A percentile compares a stretch with the other conserved stretches of the same genome.
phyloP scores from a whole-genome alignment of 148 eudicot species.

The Spergularia marina region DNA sequence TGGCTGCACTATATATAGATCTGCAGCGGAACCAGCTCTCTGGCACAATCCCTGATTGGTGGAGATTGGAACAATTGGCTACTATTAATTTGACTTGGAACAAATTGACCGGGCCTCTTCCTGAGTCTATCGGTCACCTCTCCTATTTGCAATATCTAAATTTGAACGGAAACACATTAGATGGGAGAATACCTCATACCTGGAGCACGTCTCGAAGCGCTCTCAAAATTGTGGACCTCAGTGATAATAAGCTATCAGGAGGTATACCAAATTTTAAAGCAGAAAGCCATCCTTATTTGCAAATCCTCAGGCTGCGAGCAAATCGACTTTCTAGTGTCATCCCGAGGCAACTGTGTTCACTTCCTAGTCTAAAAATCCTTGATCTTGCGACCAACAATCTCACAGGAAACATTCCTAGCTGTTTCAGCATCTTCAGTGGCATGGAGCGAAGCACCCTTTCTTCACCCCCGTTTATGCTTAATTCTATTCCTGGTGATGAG shows the following conservation, averaged over 20 bases:
- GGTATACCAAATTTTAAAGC: conserved; percentile 23
- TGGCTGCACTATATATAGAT: conserved; percentile 21
- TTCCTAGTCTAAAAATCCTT: conserved; percentile 27
- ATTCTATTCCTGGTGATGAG: background rate
- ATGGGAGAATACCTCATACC: conserved; percentile 30
- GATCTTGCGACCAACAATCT: conserved; percentile 40
- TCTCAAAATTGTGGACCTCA: conserved; percentile 29
- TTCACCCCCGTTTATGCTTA: background rate
- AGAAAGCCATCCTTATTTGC: background rate
- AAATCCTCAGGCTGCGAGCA: conserved; percentile 22
- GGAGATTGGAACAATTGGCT: background rate
- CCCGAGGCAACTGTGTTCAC: conserved; percentile 29
- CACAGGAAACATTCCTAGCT: conserved; percentile 36
- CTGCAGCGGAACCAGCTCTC: conserved; percentile 23
- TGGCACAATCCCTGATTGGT: conserved; percentile 30
- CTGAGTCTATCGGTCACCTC: conserved; percentile 20
- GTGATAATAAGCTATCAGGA: conserved; percentile 36
- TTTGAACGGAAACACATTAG: conserved; percentile 31
- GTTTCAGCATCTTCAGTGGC: conserved; percentile 27
- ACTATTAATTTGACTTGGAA: conserved; percentile 30
- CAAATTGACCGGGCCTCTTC: conserved; percentile 31
- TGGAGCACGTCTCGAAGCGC: conserved; percentile 11
- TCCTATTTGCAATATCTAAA: conserved; percentile 2
- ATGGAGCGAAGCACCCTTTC: background rate
- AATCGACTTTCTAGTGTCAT: conserved; percentile 33